Evolutionary conservation across 306 rosid species (phyloP), one percentile per base, ranked within the genome.

Genomic region (Prunus mongolica): DNA sequence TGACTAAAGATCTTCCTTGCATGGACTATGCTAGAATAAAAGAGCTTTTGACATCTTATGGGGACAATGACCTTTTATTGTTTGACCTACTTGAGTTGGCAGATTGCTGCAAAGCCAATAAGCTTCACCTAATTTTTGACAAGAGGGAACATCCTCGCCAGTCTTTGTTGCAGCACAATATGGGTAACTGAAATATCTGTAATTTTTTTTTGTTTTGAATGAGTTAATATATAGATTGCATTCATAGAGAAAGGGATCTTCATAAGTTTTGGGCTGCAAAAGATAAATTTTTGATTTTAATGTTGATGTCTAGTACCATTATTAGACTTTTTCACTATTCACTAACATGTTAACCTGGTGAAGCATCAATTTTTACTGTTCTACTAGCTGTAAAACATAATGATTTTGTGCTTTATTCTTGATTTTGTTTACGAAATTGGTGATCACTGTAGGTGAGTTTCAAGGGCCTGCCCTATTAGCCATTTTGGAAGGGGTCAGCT

Each of bases 11-110:
- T 84, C 81, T 94, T 54, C 95, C 96, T 8, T 94, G 97, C 91
- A 90, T 94, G 98, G 96, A 88, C 73, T 83, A 84, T 78, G 83
- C 89, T 73, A 92, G 88, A 90, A 89, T 94, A 73, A 88, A 82
- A 45, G 98, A 94, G 76, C 94, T 94, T 80, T 81, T 90, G 87
- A 78, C 82, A 28, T 77, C 80, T 79, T 90, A 90, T 72, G 98
- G 97, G 78, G 88, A 87, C 84, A 83, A 64, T 38, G 96, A 94
- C 72, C 87, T 85, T 80, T 76, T 94, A 85, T 73, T 91, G 75
- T 94, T 92, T 82, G 98, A 94, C 84, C 95, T 94, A 77, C 93
- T 94, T 78, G 98, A 94, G 87, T 86, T 94, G 85, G 98, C 98
- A 78, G 98, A 94, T 83, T 89, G 97, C 85, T 94, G 98, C 88